phyloP scores from a whole-genome alignment of 2,329 filamentous ascomycete genomes.

The Sporothrix pallida region DNA sequence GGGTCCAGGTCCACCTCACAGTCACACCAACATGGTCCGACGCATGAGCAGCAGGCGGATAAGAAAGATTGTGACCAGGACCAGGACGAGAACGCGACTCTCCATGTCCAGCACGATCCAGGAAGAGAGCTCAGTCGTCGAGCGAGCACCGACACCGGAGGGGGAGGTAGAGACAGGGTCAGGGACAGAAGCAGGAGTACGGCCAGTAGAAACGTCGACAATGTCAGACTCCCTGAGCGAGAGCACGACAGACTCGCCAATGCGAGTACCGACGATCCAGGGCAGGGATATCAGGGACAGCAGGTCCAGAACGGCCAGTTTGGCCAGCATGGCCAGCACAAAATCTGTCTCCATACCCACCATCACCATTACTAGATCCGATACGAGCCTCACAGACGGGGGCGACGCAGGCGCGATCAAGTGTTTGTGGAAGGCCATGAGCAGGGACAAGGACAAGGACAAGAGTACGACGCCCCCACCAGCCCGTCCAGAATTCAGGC shows the following conservation, averaged over 20 bases:
- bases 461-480: background rate
- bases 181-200: too few relatives aligned
- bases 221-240: background rate
- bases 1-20: too few relatives aligned
- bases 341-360: slow-evolving; percentile 62
- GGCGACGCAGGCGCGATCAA: slow-evolving; percentile 31
- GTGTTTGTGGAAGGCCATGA: too few relatives aligned
- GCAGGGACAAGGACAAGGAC: slow-evolving; percentile 36
- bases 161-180: too few relatives aligned
- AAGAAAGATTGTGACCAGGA: too few relatives aligned
- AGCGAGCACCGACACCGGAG: slow-evolving; percentile 7
- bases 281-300: background rate
- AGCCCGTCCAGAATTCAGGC: slow-evolving; percentile 13
- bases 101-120: background rate
- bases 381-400: slow-evolving; percentile 36
- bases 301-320: too few relatives aligned
- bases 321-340: background rate
- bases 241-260: background rate
- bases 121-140: background rate
- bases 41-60: background rate
- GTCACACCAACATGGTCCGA: background rate
- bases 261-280: background rate
- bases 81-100: too few relatives aligned
- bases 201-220: background rate
- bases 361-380: slow-evolving; percentile 67